A percentile compares a stretch with the other conserved stretches of the same genome.
Evolutionary conservation across 1,139 yeast genomes (phyloP).

Genomic region (Saccharomyces pastorianus): DNA sequence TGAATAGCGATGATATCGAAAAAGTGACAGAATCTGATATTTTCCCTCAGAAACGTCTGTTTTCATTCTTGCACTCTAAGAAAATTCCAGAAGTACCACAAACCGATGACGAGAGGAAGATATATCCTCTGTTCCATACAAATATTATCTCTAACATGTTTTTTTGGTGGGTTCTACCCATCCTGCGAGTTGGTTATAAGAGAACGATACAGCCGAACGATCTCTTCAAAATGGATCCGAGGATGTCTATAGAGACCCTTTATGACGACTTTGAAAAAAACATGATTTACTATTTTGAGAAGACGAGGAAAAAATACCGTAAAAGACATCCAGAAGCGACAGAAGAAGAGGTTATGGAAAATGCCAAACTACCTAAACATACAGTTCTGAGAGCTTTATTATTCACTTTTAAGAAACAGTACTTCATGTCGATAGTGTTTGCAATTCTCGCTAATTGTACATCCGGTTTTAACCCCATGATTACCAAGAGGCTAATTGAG

Average conservation of each 20-base stretch:
- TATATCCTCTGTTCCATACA: constrained; percentile 36
- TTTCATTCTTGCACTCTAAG: constrained; percentile 35
- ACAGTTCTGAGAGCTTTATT: constrained; percentile 42
- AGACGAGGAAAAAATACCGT: constrained; percentile 27
- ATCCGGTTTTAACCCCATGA: constrained; percentile 44
- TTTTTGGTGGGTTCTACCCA: constrained; percentile 54
- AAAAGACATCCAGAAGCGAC: constrained; percentile 30
- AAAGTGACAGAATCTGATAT: constrained; percentile 28
- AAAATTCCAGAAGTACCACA: constrained; percentile 48
- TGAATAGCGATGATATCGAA: constrained; percentile 28
- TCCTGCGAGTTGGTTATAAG: constrained; percentile 55
- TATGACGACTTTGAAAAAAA: constrained; percentile 35
- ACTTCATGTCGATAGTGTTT: constrained; percentile 38
- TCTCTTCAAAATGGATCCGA: constrained; percentile 45
- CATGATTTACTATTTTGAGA: constrained; percentile 35
- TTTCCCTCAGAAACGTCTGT: constrained; percentile 34
- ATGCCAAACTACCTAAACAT: constrained; percentile 35
- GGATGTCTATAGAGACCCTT: constrained; percentile 44
- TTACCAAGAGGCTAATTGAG: constrained; percentile 46
- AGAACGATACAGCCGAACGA: constrained; percentile 61
- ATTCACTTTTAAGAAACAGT: constrained; percentile 49
- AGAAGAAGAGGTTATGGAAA: constrained; percentile 26
- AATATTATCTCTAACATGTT: constrained; percentile 36
- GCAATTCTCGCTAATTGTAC: constrained; percentile 44
- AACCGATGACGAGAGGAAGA: constrained; percentile 40